Base-by-base conservation (phyloP, 2,329 filamentous ascomycete species). In the Epichloe uncinata region DNA sequence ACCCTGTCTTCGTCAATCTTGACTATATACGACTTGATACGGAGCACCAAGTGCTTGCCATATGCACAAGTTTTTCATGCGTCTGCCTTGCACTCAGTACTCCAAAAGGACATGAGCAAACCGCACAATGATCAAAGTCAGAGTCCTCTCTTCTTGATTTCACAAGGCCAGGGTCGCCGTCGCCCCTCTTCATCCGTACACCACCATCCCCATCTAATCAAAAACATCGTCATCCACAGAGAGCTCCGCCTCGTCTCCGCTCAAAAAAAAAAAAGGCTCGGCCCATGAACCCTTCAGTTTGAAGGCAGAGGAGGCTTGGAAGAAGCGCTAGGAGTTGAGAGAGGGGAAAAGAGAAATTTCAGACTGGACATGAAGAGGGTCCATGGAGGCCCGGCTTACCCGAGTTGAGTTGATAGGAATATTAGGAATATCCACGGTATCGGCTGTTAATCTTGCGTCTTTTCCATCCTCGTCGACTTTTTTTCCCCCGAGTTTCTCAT, bases 211-310 rank as follows among this genome's bases (percentile, higher is more conserved):
- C 30, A 37, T 50, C 43, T 44, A 45, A 45, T 47, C 7, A 35
- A 50, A 38, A 37, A 15, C 34, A 47, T 50, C 49, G 45, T 48
- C 45, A 41, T 42, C 45, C 45, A 44, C 40, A 45, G 15, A 26
- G 40, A 44, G 45, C 49, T 50, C 49, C 49, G 45, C 49, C 20
- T 38, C 40, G 49, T 50, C 49, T 50, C 49, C 38, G 43, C 38
- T 33, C 42, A 13, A 8, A 11, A 44, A 30, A 33, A n/a, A n/a
- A n/a, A n/a, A n/a, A n/a, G 22, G 15, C 34, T 30, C 6, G 41
- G n/a, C 20, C 41, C 11, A 49, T 30, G 35, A 34, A 20, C 33
- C 22, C 48, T 35, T 37, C 35, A 22, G 13, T 33, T 41, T 9
- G 5, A 44, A 45, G 3, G 26, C 35, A 18, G n/a, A 18, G 37